These are phyloP conservation scores for Penicillium macrosclerotiorum DNA, from an alignment of 495 filamentous ascomycete species.

Conservation along the genomic window DNA sequence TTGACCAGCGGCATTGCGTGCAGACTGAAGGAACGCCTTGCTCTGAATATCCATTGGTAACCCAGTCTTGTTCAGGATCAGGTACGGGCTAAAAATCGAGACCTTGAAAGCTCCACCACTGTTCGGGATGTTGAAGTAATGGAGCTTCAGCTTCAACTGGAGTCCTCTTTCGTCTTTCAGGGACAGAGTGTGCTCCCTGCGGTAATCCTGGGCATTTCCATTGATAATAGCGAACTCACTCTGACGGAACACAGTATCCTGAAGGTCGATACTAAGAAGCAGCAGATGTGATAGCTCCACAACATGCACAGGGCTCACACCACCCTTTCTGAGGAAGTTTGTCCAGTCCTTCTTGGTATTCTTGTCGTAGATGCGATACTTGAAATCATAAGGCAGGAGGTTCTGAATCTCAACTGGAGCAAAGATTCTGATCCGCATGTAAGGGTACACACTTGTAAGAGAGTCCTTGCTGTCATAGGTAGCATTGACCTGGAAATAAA, in stretches of 20 bases:
- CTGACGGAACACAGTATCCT: constrained; percentile 89
- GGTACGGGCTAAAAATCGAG: constrained; percentile 87
- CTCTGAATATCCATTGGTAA: constrained; percentile 83
- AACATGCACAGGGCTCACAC: constrained; percentile 94
- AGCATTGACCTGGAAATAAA: constrained; percentile 94
- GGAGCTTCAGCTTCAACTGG: constrained; percentile 75
- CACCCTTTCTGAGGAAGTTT: constrained; percentile 93
- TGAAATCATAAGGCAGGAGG: constrained; percentile 94
- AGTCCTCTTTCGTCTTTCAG: constrained; percentile 82
- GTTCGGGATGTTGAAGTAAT: constrained; percentile 89
- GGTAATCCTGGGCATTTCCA: constrained; percentile 82
- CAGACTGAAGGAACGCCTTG: constrained; percentile 79
- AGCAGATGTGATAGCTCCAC: constrained; percentile 93
- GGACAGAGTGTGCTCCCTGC: constrained; percentile 72
- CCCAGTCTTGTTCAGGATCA: constrained; percentile 93
- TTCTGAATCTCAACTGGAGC: constrained; percentile 95
- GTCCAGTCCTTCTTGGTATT: constrained; percentile 98
- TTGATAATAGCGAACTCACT: constrained; percentile 98
- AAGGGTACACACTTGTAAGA: constrained; percentile 79
- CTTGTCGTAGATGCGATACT: constrained; percentile 97
- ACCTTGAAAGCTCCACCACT: constrained; percentile 96
- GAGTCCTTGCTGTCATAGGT: constrained; percentile 78
- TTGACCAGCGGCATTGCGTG: constrained; percentile 79
- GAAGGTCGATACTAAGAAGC: constrained; percentile 88
- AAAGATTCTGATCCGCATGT: constrained; percentile 87